These are phyloP conservation scores for Rhizoctonia solani DNA, from an alignment of 1,284 basidiomycete genomes.

Conservation along the genomic window DNA sequence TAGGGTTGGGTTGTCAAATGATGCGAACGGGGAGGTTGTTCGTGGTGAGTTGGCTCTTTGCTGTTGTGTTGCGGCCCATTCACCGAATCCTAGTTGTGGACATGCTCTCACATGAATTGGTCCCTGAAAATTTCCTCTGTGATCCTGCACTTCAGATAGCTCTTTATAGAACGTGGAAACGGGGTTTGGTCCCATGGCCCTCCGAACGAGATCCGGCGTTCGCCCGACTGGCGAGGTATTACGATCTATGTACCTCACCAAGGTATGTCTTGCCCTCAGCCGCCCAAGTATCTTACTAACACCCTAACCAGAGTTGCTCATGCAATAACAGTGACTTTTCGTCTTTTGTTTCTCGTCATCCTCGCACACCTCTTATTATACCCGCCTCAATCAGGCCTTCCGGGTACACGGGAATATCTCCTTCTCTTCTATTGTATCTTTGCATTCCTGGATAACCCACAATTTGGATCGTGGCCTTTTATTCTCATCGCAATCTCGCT, in stretches of 20 bases:
- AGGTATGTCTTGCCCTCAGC: neutral
- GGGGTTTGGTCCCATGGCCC: conserved; percentile 7
- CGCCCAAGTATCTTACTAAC: neutral
- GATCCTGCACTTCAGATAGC: conserved; percentile 31
- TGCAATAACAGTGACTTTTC: conserved; percentile 13
- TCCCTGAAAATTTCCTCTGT: conserved; percentile 17
- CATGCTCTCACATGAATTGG: conserved; percentile 17
- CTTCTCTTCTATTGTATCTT: conserved; percentile 18
- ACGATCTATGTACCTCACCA: conserved; percentile 17
- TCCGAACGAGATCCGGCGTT: conserved; percentile 2
- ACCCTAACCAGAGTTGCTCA: conserved; percentile 7
- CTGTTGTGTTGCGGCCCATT: neutral
- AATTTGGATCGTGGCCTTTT: conserved; percentile 22
- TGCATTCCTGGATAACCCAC: conserved; percentile 15
- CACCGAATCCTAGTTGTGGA: conserved; percentile 6
- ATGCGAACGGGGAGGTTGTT: conserved; percentile 21
- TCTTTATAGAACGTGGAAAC: conserved; percentile 18
- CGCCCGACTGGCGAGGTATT: conserved; percentile 2
- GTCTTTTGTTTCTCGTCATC: conserved; percentile 2
- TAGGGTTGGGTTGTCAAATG: conserved; percentile 19
- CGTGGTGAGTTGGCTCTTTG: neutral
- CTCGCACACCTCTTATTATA: conserved; percentile 13
- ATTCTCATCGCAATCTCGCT: conserved; percentile 12
- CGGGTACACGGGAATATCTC: conserved; percentile 17
- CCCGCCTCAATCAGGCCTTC: conserved; percentile 8